These are phyloP conservation scores for Pezicula neosporulosa DNA, from an alignment of 2,329 filamentous ascomycete species.

Conservation along the genomic window DNA sequence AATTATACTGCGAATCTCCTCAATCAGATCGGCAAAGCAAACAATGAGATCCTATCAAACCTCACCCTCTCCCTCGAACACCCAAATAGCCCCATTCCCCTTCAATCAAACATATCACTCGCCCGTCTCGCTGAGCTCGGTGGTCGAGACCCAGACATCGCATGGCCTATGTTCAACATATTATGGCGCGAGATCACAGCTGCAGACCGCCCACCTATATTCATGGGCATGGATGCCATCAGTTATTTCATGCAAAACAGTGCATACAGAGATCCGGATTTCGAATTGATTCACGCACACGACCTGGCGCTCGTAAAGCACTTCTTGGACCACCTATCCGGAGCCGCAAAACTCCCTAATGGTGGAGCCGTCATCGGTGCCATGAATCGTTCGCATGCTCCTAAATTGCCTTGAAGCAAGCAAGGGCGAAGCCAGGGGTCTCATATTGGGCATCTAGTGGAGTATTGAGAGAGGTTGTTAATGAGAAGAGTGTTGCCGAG, in stretches of 20 bases:
- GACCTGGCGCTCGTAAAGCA: constrained; percentile 74
- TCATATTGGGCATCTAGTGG: constrained; percentile 91
- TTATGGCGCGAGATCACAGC: constrained; percentile 75
- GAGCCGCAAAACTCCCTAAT: constrained; percentile 55
- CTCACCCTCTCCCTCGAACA: constrained; percentile 47
- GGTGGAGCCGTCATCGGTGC: constrained; percentile 78
- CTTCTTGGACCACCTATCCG: constrained; percentile 70
- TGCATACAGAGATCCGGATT: constrained; percentile 69
- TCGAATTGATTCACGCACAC: constrained; percentile 77
- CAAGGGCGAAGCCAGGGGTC: constrained; percentile 68
- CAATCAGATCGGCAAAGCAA: constrained; percentile 68
- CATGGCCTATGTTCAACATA: constrained; percentile 77
- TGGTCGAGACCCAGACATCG: constrained; percentile 69
- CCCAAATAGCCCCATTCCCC: constrained; percentile 53
- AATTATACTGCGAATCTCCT: constrained; percentile 74
- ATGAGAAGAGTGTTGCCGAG: constrained; percentile 69
- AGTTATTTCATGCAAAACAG: constrained; percentile 77
- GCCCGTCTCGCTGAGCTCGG: constrained; percentile 65
- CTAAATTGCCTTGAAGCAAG: constrained; percentile 58
- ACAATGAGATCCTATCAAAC: constrained; percentile 58
- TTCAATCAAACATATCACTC: constrained; percentile 58
- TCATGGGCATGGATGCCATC: constrained; percentile 77
- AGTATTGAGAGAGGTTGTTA: constrained; percentile 66
- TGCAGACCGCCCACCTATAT: constrained; percentile 48
- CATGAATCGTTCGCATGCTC: constrained; percentile 69